Base-by-base conservation (phyloP, 75 land plant species). In the Ceratopteris richardii region DNA sequence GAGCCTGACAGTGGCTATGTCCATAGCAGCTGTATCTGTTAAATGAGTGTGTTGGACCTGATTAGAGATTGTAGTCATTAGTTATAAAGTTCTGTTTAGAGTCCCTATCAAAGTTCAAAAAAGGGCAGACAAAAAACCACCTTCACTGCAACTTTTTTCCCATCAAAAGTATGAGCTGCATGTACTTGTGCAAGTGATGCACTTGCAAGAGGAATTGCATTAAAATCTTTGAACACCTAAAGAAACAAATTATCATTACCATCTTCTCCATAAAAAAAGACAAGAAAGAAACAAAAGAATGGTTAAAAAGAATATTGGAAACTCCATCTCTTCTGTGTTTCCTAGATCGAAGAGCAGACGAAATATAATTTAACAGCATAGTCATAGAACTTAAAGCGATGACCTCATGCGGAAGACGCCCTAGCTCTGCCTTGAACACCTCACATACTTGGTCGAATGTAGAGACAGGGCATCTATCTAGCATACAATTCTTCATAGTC, bases 121-220 rank as follows among this genome's bases (percentile, higher is more conserved):
- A n/a, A n/a, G n/a, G n/a, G n/a, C n/a, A n/a, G 16, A 17, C 51
- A 31, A 29, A 26, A 51, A 55, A 43, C 19, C 28, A 92, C 98
- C 98, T 94, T 94, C 25, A 94, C 96, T 58, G 98, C 98, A 60
- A 94, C 87, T 65, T 77, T 89, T 65, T 71, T 60, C 41, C 96
- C 98, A 74, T 81, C 88, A 60, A 64, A 74, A 1, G 83, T 86
- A 10, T 63, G 76, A 36, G 96, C 98, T 66, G 66, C 76, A 71
- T 94, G 98, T 52, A 94, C 98, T 75, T 94, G 98, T 55, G 98
- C 98, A 56, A 94, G 82, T 0, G 98, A 94, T 57, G 98, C 98
- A 94, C 98, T 94, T 51, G 98, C 98, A 29, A 94, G 71, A 33
- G 98, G 98, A 12, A 63, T 73, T 11, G 78, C 81, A 66, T 83